Base-by-base conservation (phyloP, 176 grass and related monocot genomes). In the Lolium rigidum region DNA sequence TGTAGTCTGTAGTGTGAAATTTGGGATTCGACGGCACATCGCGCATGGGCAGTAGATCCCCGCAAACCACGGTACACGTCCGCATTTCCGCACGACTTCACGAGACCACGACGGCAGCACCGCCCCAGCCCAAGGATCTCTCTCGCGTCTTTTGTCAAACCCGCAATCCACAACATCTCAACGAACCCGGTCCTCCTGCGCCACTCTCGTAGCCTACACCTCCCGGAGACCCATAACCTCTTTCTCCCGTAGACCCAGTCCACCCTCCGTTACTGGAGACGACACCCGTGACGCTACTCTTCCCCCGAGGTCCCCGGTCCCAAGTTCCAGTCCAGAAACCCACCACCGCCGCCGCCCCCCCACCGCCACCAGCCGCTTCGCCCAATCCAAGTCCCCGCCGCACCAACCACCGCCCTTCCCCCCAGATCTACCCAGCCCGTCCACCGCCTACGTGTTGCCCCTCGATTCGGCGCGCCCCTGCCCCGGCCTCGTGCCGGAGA, bases 381-480 rank as follows among this genome's bases (percentile, higher is more conserved):
- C 74, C 0, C 46, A 76, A 55, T 76, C 74, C 25, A 85, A 68
- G 25, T 66, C 31, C 85, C 48, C 66, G 39, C 67, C 80, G 74
- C 8, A 60, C 41, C 58, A 87, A 84, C 61, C 76, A 76, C 81
- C 61, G 12, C 51, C 76, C 68, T 13, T 54, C 25, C 9, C n/a
- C 74, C 39, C 81, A 88, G 85, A 91, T 91, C 89, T 84, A n/a
- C n/a, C n/a, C n/a, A 78, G 21, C 65, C 11, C 67, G n/a, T n/a
- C n/a, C n/a, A n/a, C 51, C 21, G 0, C 67, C 9, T 47, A 82
- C 79, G 79, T 51, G 84, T 24, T 39, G 79, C 28, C 80, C 69
- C 85, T 21, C 85, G 60, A 61, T 80, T 87, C 86, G 68, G n/a
- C n/a, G n/a, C n/a, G n/a, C n/a, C n/a, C n/a, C n/a, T n/a, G n/a